Evolutionary conservation across 2,329 filamentous ascomycete genomes (phyloP).

Genomic region (Biscogniauxia mediterranea): DNA sequence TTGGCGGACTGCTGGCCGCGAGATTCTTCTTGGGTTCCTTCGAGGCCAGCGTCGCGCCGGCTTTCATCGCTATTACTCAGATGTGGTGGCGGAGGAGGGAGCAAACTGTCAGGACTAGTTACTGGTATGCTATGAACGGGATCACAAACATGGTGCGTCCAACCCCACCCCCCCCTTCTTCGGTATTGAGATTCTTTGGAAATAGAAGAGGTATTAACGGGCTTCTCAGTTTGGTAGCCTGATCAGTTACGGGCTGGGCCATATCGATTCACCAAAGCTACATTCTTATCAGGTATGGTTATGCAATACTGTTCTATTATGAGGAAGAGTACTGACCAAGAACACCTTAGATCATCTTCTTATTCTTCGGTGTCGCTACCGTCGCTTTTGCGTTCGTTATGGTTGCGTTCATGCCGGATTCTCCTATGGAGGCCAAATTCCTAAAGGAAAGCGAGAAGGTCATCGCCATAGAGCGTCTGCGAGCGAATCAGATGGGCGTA

Average conservation of each 20-base stretch:
- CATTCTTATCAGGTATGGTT: slow-evolving; percentile 38
- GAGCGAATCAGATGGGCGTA: slow-evolving; percentile 54
- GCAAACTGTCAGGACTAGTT: slow-evolving; percentile 54
- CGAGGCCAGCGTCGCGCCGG: slow-evolving; percentile 48
- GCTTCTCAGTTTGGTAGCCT: slow-evolving; percentile 48
- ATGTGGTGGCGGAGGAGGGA: slow-evolving; percentile 63
- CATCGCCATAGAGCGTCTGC: slow-evolving; percentile 53
- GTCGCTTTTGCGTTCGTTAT: slow-evolving; percentile 56
- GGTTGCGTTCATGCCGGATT: slow-evolving; percentile 58
- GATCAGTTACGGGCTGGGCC: slow-evolving; percentile 57
- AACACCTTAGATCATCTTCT: slow-evolving; percentile 46
- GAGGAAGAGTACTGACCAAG: not conserved
- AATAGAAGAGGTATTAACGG: not conserved
- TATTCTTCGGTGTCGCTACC: slow-evolving; percentile 61
- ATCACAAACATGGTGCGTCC: slow-evolving; percentile 50
- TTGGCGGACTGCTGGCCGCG: slow-evolving; percentile 47
- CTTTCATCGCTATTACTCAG: slow-evolving; percentile 56
- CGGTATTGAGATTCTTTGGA: not conserved
- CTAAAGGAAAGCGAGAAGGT: slow-evolving; percentile 62
- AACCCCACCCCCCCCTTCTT: slow-evolving; percentile 10
- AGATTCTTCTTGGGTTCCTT: slow-evolving; percentile 58
- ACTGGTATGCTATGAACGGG: slow-evolving; percentile 62
- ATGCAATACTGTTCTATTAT: not conserved
- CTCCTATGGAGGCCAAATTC: slow-evolving; percentile 49
- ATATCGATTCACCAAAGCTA: slow-evolving; percentile 47